Evolutionary conservation across 768 basidiomycete genomes (phyloP).

Genomic region (Serendipita vermifera): DNA sequence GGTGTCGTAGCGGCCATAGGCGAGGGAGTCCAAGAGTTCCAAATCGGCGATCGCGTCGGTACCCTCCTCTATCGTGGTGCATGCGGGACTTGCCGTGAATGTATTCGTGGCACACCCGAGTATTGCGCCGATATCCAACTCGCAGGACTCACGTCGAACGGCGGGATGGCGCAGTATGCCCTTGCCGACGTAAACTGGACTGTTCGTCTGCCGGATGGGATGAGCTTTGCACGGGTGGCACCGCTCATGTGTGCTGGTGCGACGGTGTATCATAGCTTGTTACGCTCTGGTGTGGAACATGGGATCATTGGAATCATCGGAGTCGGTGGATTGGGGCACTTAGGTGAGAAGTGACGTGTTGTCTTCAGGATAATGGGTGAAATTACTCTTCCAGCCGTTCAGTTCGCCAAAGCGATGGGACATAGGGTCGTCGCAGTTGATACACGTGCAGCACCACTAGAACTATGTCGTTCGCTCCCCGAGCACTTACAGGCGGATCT

Average conservation of each 20-base stretch:
- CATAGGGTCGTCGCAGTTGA: slow-evolving; percentile 16
- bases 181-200: slow-evolving; percentile 6
- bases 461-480: slow-evolving; percentile 14
- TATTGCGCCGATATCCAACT: slow-evolving; percentile 7
- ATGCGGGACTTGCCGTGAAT: slow-evolving; percentile 7
- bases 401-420: slow-evolving; percentile 16
- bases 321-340: slow-evolving; percentile 1
- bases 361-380: neutral
- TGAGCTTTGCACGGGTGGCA: slow-evolving; percentile 11
- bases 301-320: slow-evolving; percentile 12
- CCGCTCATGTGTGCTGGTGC: slow-evolving; percentile 14
- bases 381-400: slow-evolving; percentile 16
- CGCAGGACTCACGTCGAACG: slow-evolving; percentile 10
- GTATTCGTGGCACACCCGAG: neutral
- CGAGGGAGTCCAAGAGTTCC: neutral
- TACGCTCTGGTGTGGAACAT: neutral
- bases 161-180: slow-evolving; percentile 12
- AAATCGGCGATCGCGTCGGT: slow-evolving; percentile 4
- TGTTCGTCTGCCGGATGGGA: slow-evolving; percentile 6
- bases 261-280: slow-evolving; percentile 9
- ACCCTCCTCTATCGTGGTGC: neutral
- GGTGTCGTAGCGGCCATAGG: slow-evolving; percentile 11
- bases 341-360: neutral
- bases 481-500: slow-evolving; percentile 11
- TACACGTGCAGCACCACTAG: slow-evolving; percentile 15